phyloP scores from a whole-genome alignment of 352 stramenopile genomes.

The Blastocystis sp. region DNA sequence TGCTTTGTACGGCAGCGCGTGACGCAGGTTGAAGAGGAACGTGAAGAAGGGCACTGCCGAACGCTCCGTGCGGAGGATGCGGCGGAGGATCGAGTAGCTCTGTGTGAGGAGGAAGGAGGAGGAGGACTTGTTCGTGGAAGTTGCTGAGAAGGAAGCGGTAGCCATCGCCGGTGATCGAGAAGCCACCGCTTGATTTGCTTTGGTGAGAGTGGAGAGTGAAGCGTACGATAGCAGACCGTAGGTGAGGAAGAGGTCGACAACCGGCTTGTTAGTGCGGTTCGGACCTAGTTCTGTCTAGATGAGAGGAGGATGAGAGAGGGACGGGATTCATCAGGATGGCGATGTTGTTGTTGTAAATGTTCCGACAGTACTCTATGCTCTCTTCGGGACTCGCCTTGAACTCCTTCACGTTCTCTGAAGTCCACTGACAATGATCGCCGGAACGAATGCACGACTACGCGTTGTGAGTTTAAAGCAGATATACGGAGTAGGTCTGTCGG shows the following conservation, averaged over 20 bases:
- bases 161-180: neutral
- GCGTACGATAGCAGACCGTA: neutral
- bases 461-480: neutral
- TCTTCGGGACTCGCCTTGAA: neutral
- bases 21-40: conserved; percentile 42
- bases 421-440: conserved; percentile 28
- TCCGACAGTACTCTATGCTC: neutral
- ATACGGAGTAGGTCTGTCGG: neutral
- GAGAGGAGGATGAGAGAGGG: neutral
- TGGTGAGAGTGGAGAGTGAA: neutral
- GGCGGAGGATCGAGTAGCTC: neutral
- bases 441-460: neutral
- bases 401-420: neutral
- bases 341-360: conserved; percentile 29
- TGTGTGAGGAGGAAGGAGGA: neutral
- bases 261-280: neutral
- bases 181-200: no score
- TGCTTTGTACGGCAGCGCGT: neutral
- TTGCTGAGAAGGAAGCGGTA: conserved; percentile 33
- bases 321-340: conserved; percentile 20
- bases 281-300: neutral
- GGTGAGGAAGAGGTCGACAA: neutral
- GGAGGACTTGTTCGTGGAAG: neutral
- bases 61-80: neutral
- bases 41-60: neutral